Base-by-base conservation (phyloP, 2,329 filamentous ascomycete genomes). In the Venturia asperata region DNA sequence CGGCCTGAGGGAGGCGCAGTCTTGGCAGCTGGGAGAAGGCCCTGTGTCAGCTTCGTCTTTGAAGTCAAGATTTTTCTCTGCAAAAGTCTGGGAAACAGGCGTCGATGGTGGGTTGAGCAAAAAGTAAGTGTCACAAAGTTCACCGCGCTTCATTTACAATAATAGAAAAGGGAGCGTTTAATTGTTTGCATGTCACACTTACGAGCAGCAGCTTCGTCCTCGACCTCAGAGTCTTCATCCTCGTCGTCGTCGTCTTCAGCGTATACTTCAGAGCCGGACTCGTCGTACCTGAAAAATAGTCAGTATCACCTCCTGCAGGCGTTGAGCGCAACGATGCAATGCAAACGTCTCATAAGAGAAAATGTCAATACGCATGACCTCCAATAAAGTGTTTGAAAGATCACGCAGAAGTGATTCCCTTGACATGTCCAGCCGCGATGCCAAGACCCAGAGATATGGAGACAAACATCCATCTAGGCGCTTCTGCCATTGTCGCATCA, bases 221-320 rank as follows among this genome's bases (percentile, higher is more conserved):
- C 74, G 42, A 34, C 72, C 10, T 71, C 74, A 37, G 47, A 61
- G n/a, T 67, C 68, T 5, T 41, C 39, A 21, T 66, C 68, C 30
- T 74, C 72, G 5, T 72, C 73, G 27, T 69, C 74, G 24, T 73
- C 74, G 61, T 73, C 74, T 17, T 71, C 70, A 63, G 73, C 74
- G 65, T 74, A 75, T 15, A 39, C 64, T 65, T 73, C 71, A 49
- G 73, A 75, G 62, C 71, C 73, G 11, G 75, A 74, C 58, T 75
- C 74, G 52, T 72, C 72, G 65, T 75, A 76, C 70, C 74, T 76
- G 67, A 21, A 61, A 45, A n/a, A 62, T 37, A 56, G 61, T 45
- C 3, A 61, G 21, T 24, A n/a, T 42, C 45, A 71, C 71, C 69
- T 73, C 71, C 11, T 13, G 24, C 4, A 58, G 24, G 45, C 11